Conservation (phyloP, 192 early-diverging fungal species). For the Mortierella claussenii region DNA sequence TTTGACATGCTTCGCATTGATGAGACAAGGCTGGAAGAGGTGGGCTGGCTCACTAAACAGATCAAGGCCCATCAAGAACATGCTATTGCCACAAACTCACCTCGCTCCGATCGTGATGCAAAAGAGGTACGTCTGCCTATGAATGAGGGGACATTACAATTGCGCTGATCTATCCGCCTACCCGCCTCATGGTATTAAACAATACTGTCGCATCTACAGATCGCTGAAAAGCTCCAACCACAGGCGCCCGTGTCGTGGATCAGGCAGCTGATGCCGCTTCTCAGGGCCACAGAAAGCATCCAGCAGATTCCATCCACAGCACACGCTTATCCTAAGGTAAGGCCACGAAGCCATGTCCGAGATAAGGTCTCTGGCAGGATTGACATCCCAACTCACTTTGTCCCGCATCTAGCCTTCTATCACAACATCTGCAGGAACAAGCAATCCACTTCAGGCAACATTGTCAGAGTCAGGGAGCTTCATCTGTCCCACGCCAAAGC, state of each 20-base stretch:
- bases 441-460: slow-evolving; percentile 17
- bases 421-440: background rate
- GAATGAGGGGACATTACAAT: background rate
- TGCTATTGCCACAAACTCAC: no score
- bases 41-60: slow-evolving; percentile 41
- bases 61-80: slow-evolving; percentile 16
- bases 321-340: slow-evolving; percentile 26
- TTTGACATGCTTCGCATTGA: slow-evolving; percentile 44
- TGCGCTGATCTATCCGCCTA: background rate
- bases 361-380: background rate
- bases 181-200: background rate
- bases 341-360: background rate
- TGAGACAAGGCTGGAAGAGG: slow-evolving; percentile 39
- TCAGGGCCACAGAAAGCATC: slow-evolving; percentile 26
- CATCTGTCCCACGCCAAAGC: slow-evolving; percentile 26
- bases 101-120: slow-evolving; percentile 2
- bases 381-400: background rate
- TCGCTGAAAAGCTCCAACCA: slow-evolving; percentile 23
- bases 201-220: background rate
- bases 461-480: slow-evolving; percentile 28
- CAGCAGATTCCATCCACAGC: slow-evolving; percentile 27
- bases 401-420: background rate
- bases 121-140: slow-evolving; percentile 24
- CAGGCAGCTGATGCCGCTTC: slow-evolving; percentile 33
- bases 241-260: slow-evolving; percentile 30